Base-by-base conservation (phyloP, 208 protist species). In the Wallacemonas sp. region DNA sequence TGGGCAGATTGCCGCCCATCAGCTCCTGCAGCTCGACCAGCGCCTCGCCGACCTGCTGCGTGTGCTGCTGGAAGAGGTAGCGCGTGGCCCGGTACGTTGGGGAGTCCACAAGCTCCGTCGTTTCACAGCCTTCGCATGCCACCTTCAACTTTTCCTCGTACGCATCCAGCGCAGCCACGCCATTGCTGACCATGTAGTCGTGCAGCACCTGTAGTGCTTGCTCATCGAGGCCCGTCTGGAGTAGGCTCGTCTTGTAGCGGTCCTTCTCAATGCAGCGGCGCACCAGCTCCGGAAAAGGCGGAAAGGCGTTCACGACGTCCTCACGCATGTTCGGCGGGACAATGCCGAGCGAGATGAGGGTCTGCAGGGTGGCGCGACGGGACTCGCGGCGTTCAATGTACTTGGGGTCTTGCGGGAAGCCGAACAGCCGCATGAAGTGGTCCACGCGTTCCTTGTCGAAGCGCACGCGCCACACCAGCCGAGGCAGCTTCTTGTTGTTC, bases 51-150 rank as follows among this genome's bases (percentile, higher is more conserved):
- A 93, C 87, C 61, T 96, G 85, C 21, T 74, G 39, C 1, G 78
- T 93, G 77, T 96, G 90, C 70, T 90, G 87, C 69, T 65, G 74
- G 63, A 94, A 94, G 34, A 96, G 78, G 67, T 91, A 96, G 52
- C 83, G 79, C 11, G 87, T 92, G 12, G 85, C 87, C 32, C 72
- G 70, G 60, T 90, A 94, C 19, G 85, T 84, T 4, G 85, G 80
- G 23, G 65, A 63, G 38, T 73, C 62, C 43, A 90, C 61, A 30
- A 88, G 66, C 21, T 83, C 56, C 8, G 71, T 61, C 34, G 52
- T 49, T 1, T 39, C 58, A 17, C 38, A 36, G 32, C n/a, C 34
- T 4, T 48, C 26, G n/a, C 11, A 17, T 6, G 43, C 65, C 0
- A 21, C 57, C 3, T 29, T 3, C 19, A 32, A 27, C 41, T 81